Conservation (phyloP, 257 asterid species). For the Gynochthodes officinalis region DNA sequence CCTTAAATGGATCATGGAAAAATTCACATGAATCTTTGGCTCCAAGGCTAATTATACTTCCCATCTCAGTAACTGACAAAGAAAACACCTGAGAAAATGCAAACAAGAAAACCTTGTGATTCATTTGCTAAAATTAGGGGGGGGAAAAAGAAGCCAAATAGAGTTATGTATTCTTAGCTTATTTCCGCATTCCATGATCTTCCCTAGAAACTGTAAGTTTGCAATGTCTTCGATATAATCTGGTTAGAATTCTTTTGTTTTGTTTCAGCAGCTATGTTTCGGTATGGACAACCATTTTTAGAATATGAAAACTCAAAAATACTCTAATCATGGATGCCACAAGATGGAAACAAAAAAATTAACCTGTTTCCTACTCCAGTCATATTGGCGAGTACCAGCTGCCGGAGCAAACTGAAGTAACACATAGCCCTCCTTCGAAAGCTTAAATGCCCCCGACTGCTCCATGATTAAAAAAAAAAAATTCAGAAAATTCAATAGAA, state of each 20-base stretch:
- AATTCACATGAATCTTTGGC: conserved; percentile 86
- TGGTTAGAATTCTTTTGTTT: not conserved
- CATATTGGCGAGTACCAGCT: conserved; percentile 86
- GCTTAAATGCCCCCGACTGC: conserved; percentile 92
- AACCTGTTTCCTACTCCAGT: conserved; percentile 96
- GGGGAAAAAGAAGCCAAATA: too few species aligned
- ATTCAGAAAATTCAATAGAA: conserved; percentile 13
- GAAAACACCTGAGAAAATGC: conserved; percentile 67
- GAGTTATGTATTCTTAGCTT: not conserved
- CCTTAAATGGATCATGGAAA: conserved; percentile 88
- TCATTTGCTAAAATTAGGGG: not conserved
- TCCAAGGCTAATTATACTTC: conserved; percentile 80
- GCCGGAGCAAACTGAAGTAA: conserved; percentile 95
- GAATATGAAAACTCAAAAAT: not conserved
- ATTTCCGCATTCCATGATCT: not conserved
- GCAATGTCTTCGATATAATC: not conserved
- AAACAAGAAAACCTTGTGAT: conserved; percentile 18
- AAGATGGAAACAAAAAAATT: not conserved
- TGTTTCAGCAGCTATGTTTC: not conserved
- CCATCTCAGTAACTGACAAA: conserved; percentile 75
- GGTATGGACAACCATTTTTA: not conserved
- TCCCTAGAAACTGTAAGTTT: not conserved
- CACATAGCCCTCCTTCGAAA: conserved; percentile 77
- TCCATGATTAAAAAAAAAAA: conserved; percentile 19
- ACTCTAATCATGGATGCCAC: not conserved